Evolutionary conservation across 2,329 filamentous ascomycete genomes (phyloP), one percentile per base, ranked within the genome.

Genomic region (Penicillium sp.): DNA sequence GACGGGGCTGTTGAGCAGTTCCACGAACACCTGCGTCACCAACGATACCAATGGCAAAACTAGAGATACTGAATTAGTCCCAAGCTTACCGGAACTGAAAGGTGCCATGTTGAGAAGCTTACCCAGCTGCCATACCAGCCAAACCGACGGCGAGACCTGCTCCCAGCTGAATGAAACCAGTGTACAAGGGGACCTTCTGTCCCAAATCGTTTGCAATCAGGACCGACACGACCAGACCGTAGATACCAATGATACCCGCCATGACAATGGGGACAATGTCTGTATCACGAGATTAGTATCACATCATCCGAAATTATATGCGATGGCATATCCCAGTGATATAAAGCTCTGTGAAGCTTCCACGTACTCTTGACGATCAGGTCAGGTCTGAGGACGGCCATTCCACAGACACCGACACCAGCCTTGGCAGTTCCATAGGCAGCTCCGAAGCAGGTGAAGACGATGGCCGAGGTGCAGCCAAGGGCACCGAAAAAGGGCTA

Each of bases 161-260:
- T 73, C 87, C 87, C 54, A 91, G 81, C 72, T 91, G 87, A 64
- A 91, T 87, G 76, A 91, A 90, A 53, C 85, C 84, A 49, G 86
- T 88, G 64, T 85, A 91, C 54, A 93, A 78, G 53, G 87, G 78
- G 55, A 85, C 74, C 58, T 81, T 69, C 73, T 91, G 86, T 63
- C 77, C 78, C 58, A 93, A 77, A 64, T 82, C 83, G 70, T 88
- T 86, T 66, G 87, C 89, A 68, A 93, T 88, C 66, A 93, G 75
- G 70, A 93, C 87, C n/a, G 87, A 90, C 54, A 91, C 87, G 74
- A 93, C 87, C 59, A 93, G 81, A 65, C 87, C 87, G 77, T 93
- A 98, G 74, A 98, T 97, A 86, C 88, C 93, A 76, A 98, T 97
- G 75, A 98, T 98, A 97, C 93, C 93, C 80, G 93, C 93, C 93